These are phyloP conservation scores for Eucalyptus sp. DNA, from an alignment of 345 rosid genomes.

Conservation along the genomic window DNA sequence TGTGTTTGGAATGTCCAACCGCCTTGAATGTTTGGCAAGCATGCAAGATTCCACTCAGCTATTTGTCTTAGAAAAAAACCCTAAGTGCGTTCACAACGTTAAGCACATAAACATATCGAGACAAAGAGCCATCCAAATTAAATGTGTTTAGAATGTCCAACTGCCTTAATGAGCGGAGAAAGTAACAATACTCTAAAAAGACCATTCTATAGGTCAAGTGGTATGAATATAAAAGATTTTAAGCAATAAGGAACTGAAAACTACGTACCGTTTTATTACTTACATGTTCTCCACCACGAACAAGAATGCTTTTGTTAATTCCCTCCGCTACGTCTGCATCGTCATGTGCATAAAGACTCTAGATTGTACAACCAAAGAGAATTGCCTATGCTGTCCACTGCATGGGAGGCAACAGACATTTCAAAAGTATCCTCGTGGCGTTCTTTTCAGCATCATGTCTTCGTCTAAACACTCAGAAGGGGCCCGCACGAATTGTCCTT, in stretches of 20 bases:
- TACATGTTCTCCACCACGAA: neutral
- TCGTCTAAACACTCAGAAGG: neutral
- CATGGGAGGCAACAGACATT: neutral
- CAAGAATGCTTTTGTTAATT: neutral
- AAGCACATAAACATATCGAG: no score
- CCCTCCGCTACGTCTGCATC: neutral
- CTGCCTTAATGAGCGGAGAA: neutral
- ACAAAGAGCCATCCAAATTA: no score
- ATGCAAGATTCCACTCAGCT: neutral
- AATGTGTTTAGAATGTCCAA: no score
- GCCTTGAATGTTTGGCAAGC: neutral
- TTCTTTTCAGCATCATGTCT: neutral
- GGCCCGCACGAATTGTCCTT: neutral
- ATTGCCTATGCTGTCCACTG: neutral
- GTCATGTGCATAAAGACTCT: neutral
- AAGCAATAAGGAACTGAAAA: neutral
- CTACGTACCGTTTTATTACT: neutral
- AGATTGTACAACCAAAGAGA: neutral
- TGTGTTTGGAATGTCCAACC: neutral
- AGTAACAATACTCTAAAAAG: neutral
- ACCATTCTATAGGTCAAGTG: neutral
- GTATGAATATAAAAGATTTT: neutral
- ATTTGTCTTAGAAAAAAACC: neutral
- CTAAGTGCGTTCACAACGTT: neutral
- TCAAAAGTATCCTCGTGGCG: neutral